Evolutionary conservation across 768 basidiomycete species (phyloP), one percentile per base, ranked within the genome.

Genomic region (Trichaptum fuscoviolaceum): DNA sequence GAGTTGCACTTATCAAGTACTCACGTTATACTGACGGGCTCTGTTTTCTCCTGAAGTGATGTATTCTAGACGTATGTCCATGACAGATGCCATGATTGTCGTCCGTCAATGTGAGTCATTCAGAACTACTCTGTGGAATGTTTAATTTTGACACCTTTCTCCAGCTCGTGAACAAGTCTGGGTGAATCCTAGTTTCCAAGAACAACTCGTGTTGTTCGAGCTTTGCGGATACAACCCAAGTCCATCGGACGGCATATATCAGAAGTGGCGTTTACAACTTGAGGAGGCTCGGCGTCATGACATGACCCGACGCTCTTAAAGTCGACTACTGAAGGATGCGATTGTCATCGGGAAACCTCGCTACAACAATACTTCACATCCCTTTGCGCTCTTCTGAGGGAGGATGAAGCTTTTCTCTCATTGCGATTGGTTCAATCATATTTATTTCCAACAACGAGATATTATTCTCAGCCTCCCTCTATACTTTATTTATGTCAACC

Each of bases 161-260:
- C 63, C 70, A 91, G 90, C 85, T 62, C 87, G 90, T 62, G 86
- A 90, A 75, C 88, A 91, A 71, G 89, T 90, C 63, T 91, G 90
- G 89, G 84, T 86, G 67, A 89, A 86, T 68, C 84, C 88, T n/a
- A 90, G 90, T 59, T 91, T 91, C 75, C 86, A 89, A 66, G 88
- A 91, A 77, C 90, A 92, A 70, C 83, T 92, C 26, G 86, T 90
- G 35, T 78, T 92, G 61, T 91, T 90, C 65, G 88, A 88, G 72
- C 80, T 91, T 34, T 91, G 90, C 74, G 81, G 82, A 74, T 91
- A 91, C 67, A 80, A 80, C 26, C 89, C 90, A 12, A 81, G 80
- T 26, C 83, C 82, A 3, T 70, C 78, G 18, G 85, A 87, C 69
- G 88, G 88, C 9, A 85, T 89, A 68, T 92, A 92, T 72, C 72